A percentile compares a stretch with the other conserved stretches of the same genome.
These are phyloP conservation scores for Notholithocarpus densiflorus DNA, from an alignment of 306 rosid species.

Conservation along the genomic window DNA sequence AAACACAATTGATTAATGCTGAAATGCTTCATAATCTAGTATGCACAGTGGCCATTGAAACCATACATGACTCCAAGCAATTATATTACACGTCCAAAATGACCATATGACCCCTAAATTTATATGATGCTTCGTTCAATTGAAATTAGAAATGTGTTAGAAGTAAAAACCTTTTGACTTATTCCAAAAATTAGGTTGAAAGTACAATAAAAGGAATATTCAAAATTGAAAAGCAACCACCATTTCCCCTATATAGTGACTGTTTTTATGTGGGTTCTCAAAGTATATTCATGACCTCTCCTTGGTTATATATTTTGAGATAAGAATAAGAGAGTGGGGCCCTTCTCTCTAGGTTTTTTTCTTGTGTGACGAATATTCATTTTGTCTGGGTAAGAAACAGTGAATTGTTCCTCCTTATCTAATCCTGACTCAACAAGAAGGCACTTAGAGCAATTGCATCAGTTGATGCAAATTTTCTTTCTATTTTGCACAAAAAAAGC, in stretches of 20 bases:
- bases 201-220: constrained; percentile 70
- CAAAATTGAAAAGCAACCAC: constrained; percentile 54
- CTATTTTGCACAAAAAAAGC: too few species aligned
- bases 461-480: too few species aligned
- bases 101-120: too few species aligned
- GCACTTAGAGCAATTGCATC: too few species aligned
- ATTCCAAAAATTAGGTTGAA: constrained; percentile 24
- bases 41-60: too few species aligned
- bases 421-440: constrained; percentile 24
- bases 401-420: constrained; percentile 59
- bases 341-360: constrained; percentile 28
- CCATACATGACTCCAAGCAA: too few species aligned
- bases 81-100: too few species aligned
- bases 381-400: constrained; percentile 49
- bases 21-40: too few species aligned
- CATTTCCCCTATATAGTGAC: constrained; percentile 47
- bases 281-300: constrained; percentile 42
- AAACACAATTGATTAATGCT: too few species aligned
- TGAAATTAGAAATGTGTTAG: constrained; percentile 1
- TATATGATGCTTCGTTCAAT: background rate
- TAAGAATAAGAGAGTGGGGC: constrained; percentile 45
- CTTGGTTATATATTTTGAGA: constrained; percentile 31
- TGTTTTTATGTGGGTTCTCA: constrained; percentile 37
- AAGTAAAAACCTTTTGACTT: constrained; percentile 43
- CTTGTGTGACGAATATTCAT: constrained; percentile 60